phyloP scores from a whole-genome alignment of 208 protist genomes.

The Acanthamoeba triangularis region DNA sequence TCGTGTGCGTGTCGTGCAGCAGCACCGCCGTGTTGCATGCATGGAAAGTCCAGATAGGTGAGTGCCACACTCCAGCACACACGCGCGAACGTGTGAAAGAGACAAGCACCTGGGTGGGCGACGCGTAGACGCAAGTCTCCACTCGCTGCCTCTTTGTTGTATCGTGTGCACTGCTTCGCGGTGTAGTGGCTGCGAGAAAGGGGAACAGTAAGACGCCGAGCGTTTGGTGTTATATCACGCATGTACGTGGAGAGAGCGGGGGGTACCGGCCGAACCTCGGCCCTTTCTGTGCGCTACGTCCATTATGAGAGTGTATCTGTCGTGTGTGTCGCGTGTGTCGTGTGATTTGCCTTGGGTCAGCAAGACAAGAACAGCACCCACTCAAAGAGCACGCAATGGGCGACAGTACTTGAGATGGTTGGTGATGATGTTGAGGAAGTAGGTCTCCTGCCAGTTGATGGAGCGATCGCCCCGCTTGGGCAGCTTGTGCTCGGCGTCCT shows the following conservation, averaged over 20 bases:
- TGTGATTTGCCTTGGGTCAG: neutral
- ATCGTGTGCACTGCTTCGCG: neutral
- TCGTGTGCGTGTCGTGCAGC: neutral
- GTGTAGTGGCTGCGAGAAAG: neutral
- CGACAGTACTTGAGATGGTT: constrained; percentile 60
- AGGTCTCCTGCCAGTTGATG: constrained; percentile 70
- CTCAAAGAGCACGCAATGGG: too few relatives aligned
- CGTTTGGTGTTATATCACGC: neutral
- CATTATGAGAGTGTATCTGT: constrained; percentile 9
- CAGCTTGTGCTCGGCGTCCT: constrained; percentile 31
- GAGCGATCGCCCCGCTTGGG: constrained; percentile 45
- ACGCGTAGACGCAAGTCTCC: constrained; percentile 9
- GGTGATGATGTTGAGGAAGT: constrained; percentile 61
- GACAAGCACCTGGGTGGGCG: neutral
- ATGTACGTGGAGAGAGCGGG: neutral
- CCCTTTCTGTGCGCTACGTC: constrained; percentile 12
- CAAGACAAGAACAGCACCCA: too few relatives aligned
- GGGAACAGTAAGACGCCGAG: neutral
- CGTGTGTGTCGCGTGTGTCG: neutral
- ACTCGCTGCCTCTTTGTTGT: neutral
- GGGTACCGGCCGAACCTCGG: neutral
- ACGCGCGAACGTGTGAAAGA: neutral
- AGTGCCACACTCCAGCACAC: neutral
- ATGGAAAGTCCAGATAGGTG: neutral
- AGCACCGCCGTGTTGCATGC: neutral